These are phyloP conservation scores for Mycena vitilis DNA, from an alignment of 768 basidiomycete species.

Conservation along the genomic window DNA sequence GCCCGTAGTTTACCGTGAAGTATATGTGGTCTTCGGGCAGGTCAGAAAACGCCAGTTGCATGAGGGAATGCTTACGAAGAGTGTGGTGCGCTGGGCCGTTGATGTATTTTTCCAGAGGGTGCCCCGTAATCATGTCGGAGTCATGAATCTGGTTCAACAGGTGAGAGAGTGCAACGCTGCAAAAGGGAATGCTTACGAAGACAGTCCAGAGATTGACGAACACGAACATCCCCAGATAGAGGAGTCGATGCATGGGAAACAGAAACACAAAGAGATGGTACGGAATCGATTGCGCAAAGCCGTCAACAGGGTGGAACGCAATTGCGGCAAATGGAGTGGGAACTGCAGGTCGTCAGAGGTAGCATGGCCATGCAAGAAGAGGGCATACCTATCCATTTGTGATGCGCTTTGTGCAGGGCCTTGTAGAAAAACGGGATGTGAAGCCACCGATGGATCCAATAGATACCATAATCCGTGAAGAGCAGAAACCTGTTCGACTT, in stretches of 20 bases:
- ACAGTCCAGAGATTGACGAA: constrained; percentile 96
- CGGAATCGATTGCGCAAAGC: constrained; percentile 92
- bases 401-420: constrained; percentile 94
- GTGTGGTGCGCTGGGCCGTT: constrained; percentile 99
- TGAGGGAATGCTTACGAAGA: constrained; percentile 52
- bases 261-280: constrained; percentile 93
- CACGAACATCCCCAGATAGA: constrained; percentile 89
- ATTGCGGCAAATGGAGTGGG: constrained; percentile 99
- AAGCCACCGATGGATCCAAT: constrained; percentile 93
- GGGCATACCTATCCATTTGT: constrained; percentile 93
- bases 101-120: constrained; percentile 87
- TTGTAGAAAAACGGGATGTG: constrained; percentile 92
- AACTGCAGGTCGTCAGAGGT: constrained; percentile 59
- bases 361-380: constrained; percentile 1
- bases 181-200: constrained; percentile 58
- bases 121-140: constrained; percentile 97
- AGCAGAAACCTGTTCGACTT: constrained; percentile 62
- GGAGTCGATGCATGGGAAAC: constrained; percentile 88
- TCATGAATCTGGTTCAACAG: constrained; percentile 85
- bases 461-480: constrained; percentile 93
- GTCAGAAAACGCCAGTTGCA: too few species aligned
- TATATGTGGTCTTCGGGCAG: constrained; percentile 76
- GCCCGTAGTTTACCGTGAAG: constrained; percentile 97
- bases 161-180: constrained; percentile 39
- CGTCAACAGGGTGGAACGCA: constrained; percentile 97